These are phyloP conservation scores for Gypsophila paniculata DNA, from an alignment of 179 eudicot species.

Conservation along the genomic window DNA sequence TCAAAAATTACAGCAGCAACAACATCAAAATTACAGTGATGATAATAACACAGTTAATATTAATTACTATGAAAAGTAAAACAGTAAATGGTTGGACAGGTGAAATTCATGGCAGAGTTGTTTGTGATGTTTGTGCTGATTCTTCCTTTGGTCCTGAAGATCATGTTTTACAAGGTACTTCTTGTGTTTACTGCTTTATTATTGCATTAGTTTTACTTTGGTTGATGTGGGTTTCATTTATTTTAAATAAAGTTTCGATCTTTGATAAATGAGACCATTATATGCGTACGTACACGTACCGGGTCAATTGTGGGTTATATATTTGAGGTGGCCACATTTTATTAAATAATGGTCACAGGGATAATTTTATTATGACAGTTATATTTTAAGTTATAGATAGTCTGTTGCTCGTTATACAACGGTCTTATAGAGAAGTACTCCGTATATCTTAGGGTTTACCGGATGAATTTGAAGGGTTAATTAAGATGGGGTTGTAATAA, in stretches of 20 bases:
- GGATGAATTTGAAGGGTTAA: too few relatives aligned
- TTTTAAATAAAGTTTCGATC: slow-evolving; percentile 13
- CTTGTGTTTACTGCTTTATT: not conserved
- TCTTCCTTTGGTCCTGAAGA: slow-evolving; percentile 94
- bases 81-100: slow-evolving; percentile 74
- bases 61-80: not conserved
- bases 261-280: too few relatives aligned
- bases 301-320: too few relatives aligned
- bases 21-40: not conserved
- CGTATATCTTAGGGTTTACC: too few relatives aligned
- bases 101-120: slow-evolving; percentile 85
- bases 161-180: slow-evolving; percentile 63
- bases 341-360: too few relatives aligned
- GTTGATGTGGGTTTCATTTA: slow-evolving; percentile 7
- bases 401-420: too few relatives aligned
- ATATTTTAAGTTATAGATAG: too few relatives aligned
- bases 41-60: not conserved
- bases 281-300: too few relatives aligned
- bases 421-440: too few relatives aligned
- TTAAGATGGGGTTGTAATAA: too few relatives aligned
- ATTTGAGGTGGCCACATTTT: too few relatives aligned
- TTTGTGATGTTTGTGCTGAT: slow-evolving; percentile 95
- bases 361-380: too few relatives aligned
- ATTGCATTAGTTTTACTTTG: slow-evolving; percentile 6
- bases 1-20: not conserved